Percentiles rank a stretch among this genome's conserved stretches.
Conservation (phyloP, 2,329 filamentous ascomycete genomes). For the Botrytis fabae region DNA sequence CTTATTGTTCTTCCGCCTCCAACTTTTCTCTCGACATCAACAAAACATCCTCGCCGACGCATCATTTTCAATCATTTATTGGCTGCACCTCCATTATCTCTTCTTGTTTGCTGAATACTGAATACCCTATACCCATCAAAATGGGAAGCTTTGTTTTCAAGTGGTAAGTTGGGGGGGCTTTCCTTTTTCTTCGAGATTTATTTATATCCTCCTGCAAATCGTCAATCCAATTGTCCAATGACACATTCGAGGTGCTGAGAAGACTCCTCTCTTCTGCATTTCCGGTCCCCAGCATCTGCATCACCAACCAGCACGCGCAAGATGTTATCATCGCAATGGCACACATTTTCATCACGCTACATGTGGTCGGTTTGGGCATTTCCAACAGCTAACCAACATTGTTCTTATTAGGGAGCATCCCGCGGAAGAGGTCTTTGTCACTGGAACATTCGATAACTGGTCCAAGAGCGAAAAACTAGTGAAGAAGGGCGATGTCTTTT, state of each 20-base stretch:
- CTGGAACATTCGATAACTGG: constrained; percentile 95
- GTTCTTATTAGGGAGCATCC: constrained; percentile 73
- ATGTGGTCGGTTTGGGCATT: neutral
- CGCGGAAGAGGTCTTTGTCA: constrained; percentile 86
- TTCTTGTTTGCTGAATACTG: constrained; percentile 3
- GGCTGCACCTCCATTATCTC: neutral
- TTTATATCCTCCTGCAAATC: neutral
- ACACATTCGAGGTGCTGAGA: neutral
- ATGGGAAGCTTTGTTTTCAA: constrained; percentile 44
- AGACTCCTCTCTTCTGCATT: neutral
- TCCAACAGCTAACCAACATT: constrained; percentile 1
- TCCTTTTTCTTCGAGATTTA: neutral
- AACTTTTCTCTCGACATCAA: neutral
- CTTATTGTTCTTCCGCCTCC: neutral
- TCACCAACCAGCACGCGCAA: neutral
- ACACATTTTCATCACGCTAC: neutral
- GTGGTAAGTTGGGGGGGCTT: constrained; percentile 36
- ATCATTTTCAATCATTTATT: neutral
- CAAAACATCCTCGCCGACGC: neutral
- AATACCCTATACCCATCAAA: constrained; percentile 24
- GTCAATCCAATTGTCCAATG: neutral
- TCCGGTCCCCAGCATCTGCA: neutral
- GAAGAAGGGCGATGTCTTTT: constrained; percentile 70
- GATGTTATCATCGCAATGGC: neutral
- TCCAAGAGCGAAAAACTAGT: constrained; percentile 80